Conservation (phyloP, 805 yeast genomes). For the Starmerella cellae region DNA sequence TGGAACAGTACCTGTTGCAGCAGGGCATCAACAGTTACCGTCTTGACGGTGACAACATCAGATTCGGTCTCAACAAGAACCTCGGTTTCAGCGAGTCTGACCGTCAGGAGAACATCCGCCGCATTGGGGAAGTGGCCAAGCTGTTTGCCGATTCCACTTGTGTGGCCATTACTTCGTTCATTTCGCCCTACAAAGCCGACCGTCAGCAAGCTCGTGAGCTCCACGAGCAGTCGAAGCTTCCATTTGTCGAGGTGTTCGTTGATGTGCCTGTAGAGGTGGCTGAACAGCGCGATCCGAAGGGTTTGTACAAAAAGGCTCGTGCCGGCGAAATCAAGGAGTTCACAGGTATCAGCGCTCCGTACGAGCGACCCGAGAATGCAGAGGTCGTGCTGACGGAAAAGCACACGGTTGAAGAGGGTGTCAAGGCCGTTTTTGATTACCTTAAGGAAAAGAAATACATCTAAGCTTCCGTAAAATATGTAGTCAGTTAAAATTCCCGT, state of each 20-base stretch:
- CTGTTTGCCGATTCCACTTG: conserved; percentile 87
- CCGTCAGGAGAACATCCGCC: conserved; percentile 86
- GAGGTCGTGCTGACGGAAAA: conserved; percentile 73
- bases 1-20: conserved; percentile 68
- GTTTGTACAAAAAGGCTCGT: conserved; percentile 90
- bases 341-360: conserved; percentile 92
- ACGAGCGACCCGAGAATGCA: conserved; percentile 78
- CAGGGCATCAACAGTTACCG: conserved; percentile 66
- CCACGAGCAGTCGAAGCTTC: conserved; percentile 60
- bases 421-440: conserved; percentile 55
- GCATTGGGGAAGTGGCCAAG: conserved; percentile 89
- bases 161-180: conserved; percentile 80
- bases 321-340: conserved; percentile 88
- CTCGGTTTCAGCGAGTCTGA: conserved; percentile 84
- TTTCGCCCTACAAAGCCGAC: conserved; percentile 79
- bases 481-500: neutral
- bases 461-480: conserved; percentile 2
- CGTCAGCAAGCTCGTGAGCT: conserved; percentile 75
- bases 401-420: conserved; percentile 67
- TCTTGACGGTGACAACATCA: conserved; percentile 81
- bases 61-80: conserved; percentile 92
- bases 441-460: conserved; percentile 13
- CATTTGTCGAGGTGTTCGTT: conserved; percentile 80
- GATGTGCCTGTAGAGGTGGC: conserved; percentile 92
- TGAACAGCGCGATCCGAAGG: conserved; percentile 95